Evolutionary conservation across 768 basidiomycete species (phyloP), one percentile per base, ranked within the genome.

Genomic region (Podaxis sp.): DNA sequence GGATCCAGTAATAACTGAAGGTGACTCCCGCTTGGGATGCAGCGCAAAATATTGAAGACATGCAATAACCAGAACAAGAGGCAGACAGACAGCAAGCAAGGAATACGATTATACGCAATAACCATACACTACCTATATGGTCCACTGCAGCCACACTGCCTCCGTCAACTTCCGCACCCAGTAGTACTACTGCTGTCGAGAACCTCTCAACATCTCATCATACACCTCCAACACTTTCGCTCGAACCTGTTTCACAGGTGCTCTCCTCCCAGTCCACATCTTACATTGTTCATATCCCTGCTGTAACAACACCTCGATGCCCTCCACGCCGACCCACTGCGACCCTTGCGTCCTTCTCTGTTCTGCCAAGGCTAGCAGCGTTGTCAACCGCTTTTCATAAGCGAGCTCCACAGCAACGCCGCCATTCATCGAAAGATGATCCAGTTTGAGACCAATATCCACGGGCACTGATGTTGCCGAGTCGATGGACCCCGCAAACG

Each of bases 371-470:
- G 71, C 67, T 19, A 92, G 72, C 52, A 93, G 69, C 0, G 88
- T 87, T 30, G 91, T 93, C 62, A 81, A 77, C 8, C 84, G 77
- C 0, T 88, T 87, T 66, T 86, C 85, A 70, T 92, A 93, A 19
- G 90, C 89, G 79, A 92, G 84, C 63, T 93, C 91, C 42, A 93
- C 79, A n/a, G 88, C 84, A 0, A 82, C 84, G 9, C 74, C 69
- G 0, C 69, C 69, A 2, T 65, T 44, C 1, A 66, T 62, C 9
- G 69, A 69, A 2, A 75, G 66, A 12, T 73, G 68, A 59, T 89
- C 82, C 7, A 88, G 64, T 17, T 75, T 72, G 17, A 71, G 42
- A 4, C 86, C 80, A 1, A 90, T 73, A 62, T 75, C 73, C 4
- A 89, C 74, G 4, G 72, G 68, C 17, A 74, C 69, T 19, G 61